Evolutionary conservation across 306 rosid species (phyloP), one percentile per base, ranked within the genome.

Genomic region (Abrus pulchellus): DNA sequence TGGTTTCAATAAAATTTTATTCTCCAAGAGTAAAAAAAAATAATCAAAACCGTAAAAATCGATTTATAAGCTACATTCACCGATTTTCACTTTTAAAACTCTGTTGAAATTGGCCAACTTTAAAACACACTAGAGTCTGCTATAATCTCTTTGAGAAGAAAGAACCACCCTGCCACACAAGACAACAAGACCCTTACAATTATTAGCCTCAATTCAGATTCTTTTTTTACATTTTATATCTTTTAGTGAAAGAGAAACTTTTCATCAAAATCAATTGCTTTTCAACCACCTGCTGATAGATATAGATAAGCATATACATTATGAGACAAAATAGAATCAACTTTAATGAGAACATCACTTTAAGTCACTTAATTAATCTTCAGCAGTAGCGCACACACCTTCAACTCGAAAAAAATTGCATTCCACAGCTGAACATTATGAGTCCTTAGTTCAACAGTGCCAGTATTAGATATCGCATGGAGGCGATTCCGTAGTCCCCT

Each of bases 331-430:
- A 57, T 29, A 57, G 3, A 34, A 57, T 30, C 40, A 28, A 28
- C 9, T 57, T 9, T 57, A 28, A 57, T 57, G 6, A 9, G 40
- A 57, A n/a, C n/a, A 29, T 29, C 13, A 28, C 64, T 57, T 57
- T 5, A 2, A 29, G 40, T 9, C 9, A 30, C 29, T 59, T 40
- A 59, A 59, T 29, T 7, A 29, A 59, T 9, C 65, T 30, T 36
- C 13, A 59, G 65, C n/a, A 59, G 72, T 11, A 34, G 76, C 5
- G 76, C 5, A 47, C 80, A 72, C 9, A 72, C 80, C 72, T 72
- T 83, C 43, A 20, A 63, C 55, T 59, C 44, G 56, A 70, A 44
- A 20, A 66, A 7, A 47, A 28, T 10, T 8, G 5, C 14, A 14
- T 66, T 47, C 32, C 49, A 36, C 45, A 36, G 34, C 10, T 48